Base-by-base conservation (phyloP, 805 yeast species). In the Spathaspora arborariae region DNA sequence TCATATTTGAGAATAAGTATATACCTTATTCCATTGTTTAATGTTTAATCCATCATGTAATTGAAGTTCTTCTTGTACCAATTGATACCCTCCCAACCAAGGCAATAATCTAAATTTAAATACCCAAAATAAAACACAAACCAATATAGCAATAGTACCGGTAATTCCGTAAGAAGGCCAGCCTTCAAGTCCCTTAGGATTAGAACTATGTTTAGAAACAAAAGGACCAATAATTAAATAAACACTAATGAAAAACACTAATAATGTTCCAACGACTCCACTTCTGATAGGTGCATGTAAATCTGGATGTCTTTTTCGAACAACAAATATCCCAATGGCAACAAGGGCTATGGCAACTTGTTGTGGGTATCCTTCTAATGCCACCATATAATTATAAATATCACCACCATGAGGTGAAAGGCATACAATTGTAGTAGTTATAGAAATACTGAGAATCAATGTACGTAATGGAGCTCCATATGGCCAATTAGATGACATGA, bases 41-140 rank as follows among this genome's bases (percentile, higher is more conserved):
- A 82, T 68, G 4, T 67, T 67, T 44, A 84, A 60, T 0, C 90
- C 90, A 60, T 84, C 90, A 2, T 73, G 70, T 43, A 79, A 64
- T 19, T 57, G 62, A 4, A 63, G 55, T 2, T 68, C 71, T 42
- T 66, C 73, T 8, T 71, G 68, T 5, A 65, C 63, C 21, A 84
- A 57, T 4, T 60, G 61, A 54, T 84, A 84, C 0, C 66, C 63
- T 5, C 75, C 70, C 0, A 70, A 8, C 50, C 62, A 53, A 1
- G 89, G 88, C 19, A 76, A 54, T 0, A 76, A 16, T 15, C 57
- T 62, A 55, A 84, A 85, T 64, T 67, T 74, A 11, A 75, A 36
- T 1, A 63, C 59, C 91, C 91, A 85, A 56, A 76, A 83, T 0
- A 63, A 4, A n/a, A 71, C 63, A 54, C 85, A 81, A 0, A 60